Evolutionary conservation across 208 protist genomes (phyloP).

Genomic region (Strigomonas culicis): DNA sequence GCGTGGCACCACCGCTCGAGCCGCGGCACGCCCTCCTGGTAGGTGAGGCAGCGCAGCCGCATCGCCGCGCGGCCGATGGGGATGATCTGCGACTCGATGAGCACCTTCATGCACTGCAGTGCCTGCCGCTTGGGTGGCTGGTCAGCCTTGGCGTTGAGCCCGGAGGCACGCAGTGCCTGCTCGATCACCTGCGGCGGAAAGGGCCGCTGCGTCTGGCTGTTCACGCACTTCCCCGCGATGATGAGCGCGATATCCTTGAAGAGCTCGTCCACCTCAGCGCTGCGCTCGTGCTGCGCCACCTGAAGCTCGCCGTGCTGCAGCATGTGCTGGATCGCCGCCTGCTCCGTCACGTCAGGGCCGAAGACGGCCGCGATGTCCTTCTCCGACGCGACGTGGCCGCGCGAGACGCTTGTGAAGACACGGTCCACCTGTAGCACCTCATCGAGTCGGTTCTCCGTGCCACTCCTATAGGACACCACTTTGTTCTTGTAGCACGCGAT

Average conservation of each 20-base stretch:
- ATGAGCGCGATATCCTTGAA: slow-evolving; percentile 96
- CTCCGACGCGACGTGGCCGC: slow-evolving; percentile 71
- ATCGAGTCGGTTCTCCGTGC: slow-evolving; percentile 79
- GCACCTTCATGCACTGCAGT: slow-evolving; percentile 89
- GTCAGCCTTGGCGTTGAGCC: slow-evolving; percentile 89
- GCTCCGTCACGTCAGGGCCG: slow-evolving; percentile 48
- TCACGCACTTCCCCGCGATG: slow-evolving; percentile 95
- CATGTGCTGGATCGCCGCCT: slow-evolving; percentile 88
- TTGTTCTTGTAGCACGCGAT: slow-evolving; percentile 94
- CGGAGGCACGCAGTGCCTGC: slow-evolving; percentile 92
- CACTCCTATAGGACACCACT: slow-evolving; percentile 84
- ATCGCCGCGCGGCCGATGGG: slow-evolving; percentile 94
- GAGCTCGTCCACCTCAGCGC: slow-evolving; percentile 88
- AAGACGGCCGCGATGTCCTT: slow-evolving; percentile 80
- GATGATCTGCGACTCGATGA: slow-evolving; percentile 83
- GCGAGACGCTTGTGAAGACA: slow-evolving; percentile 85
- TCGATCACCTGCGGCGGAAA: slow-evolving; percentile 93
- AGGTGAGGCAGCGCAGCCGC: slow-evolving; percentile 68
- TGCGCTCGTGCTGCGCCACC: slow-evolving; percentile 96
- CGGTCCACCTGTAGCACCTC: slow-evolving; percentile 91
- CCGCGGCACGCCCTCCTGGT: slow-evolving; percentile 32
- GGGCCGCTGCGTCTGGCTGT: slow-evolving; percentile 88
- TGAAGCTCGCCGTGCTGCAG: slow-evolving; percentile 96
- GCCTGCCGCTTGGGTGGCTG: slow-evolving; percentile 93
- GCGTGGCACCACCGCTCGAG: slow-evolving; percentile 54